Conservation (phyloP, 768 basidiomycete genomes). For the Mycena amicta region DNA sequence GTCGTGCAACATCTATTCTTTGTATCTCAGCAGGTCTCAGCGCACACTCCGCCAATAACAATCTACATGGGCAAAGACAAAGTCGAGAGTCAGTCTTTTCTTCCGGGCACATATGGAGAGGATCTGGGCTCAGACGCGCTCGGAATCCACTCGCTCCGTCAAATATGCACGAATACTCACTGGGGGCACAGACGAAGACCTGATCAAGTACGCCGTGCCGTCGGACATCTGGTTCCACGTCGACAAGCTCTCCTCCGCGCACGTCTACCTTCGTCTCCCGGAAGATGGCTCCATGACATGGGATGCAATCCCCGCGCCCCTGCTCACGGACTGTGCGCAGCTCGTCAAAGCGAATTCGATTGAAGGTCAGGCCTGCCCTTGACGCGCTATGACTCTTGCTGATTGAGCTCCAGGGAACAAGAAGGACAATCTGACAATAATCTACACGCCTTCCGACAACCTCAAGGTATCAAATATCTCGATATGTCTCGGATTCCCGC, state of each 20-base stretch:
- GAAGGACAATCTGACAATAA: conserved; percentile 89
- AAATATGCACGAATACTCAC: not conserved
- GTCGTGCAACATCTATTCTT: conserved; percentile 58
- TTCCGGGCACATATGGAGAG: not conserved
- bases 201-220: conserved; percentile 91
- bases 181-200: conserved; percentile 78
- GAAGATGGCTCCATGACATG: conserved; percentile 65
- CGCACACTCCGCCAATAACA: conserved; percentile 54
- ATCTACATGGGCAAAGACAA: conserved; percentile 98
- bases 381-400: not conserved
- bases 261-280: conserved; percentile 91
- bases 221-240: conserved; percentile 96
- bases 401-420: conserved; percentile 75
- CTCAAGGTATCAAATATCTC: conserved; percentile 66
- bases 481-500: not conserved
- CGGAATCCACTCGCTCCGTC: not conserved
- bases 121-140: not conserved
- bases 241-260: conserved; percentile 95
- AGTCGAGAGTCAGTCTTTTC: conserved; percentile 73
- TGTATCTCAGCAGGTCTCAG: not conserved
- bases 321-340: conserved; percentile 88
- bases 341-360: conserved; percentile 98
- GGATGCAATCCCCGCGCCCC: conserved; percentile 81
- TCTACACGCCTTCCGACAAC: conserved; percentile 92
- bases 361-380: conserved; percentile 58